Evolutionary conservation across 257 asterid species (phyloP).

Genomic region (Ajuga chamaepitys): DNA sequence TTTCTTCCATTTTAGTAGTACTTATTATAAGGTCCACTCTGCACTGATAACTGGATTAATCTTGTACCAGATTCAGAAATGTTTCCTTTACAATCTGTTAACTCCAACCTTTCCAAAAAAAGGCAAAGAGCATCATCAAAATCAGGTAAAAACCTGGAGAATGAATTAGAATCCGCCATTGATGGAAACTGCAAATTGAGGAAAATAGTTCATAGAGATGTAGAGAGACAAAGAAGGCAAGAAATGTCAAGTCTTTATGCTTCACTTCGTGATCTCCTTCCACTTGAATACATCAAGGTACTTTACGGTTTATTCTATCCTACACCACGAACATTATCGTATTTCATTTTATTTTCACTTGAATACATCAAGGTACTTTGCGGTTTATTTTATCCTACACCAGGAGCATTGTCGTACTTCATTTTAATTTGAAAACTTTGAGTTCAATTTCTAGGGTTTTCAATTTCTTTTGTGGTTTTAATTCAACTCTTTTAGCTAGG

Average conservation of each 20-base stretch:
- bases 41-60: too few relatives aligned
- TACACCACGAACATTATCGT: too few relatives aligned
- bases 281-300: constrained; percentile 48
- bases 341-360: too few relatives aligned
- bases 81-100: not conserved
- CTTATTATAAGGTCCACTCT: not conserved
- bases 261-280: constrained; percentile 46
- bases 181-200: constrained; percentile 13
- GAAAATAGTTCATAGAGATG: constrained; percentile 41
- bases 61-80: not conserved
- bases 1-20: too few relatives aligned
- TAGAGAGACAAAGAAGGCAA: constrained; percentile 56
- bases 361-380: constrained; percentile 42
- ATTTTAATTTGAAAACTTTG: too few relatives aligned
- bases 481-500: too few relatives aligned
- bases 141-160: too few relatives aligned
- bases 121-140: constrained; percentile 12
- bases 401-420: too few relatives aligned
- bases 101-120: constrained; percentile 9
- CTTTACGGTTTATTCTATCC: not conserved
- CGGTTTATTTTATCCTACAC: not conserved
- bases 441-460: too few relatives aligned
- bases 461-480: too few relatives aligned
- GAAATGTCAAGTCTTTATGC: constrained; percentile 49
- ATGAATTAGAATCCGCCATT: not conserved